A percentile compares a stretch with the other conserved stretches of the same genome.
Conservation (phyloP, 106 monocot genomes). For the Xerophyta viscosa region DNA sequence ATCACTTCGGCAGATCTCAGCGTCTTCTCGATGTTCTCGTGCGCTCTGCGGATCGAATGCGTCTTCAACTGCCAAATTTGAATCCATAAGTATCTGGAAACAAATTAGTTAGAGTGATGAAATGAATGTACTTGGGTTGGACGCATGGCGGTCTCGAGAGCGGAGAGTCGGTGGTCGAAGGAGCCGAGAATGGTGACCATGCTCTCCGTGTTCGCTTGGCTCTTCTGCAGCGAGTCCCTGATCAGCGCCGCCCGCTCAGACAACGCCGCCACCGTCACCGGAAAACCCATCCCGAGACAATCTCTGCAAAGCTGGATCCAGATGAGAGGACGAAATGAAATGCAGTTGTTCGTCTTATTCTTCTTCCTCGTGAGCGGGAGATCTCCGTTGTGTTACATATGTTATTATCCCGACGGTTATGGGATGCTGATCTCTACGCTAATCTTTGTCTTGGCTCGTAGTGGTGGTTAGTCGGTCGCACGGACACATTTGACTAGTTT, state of each 20-base stretch:
- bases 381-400: too few species aligned
- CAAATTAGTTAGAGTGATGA: background rate
- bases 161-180: conserved; percentile 62
- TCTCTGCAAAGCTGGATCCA: too few species aligned
- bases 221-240: conserved; percentile 34
- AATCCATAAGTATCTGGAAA: background rate
- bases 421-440: too few species aligned
- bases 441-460: too few species aligned
- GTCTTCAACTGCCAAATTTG: conserved; percentile 34
- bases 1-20: conserved; percentile 48
- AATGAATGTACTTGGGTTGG: conserved; percentile 38
- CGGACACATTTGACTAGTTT: too few species aligned
- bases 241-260: conserved; percentile 29
- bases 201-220: conserved; percentile 36
- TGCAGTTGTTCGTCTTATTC: too few species aligned
- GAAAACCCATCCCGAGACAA: too few species aligned
- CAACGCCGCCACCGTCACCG: conserved; percentile 24
- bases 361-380: too few species aligned
- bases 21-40: conserved; percentile 59
- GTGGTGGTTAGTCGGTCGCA: too few species aligned
- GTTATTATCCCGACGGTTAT: too few species aligned
- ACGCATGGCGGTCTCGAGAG: conserved; percentile 60
- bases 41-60: conserved; percentile 54
- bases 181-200: conserved; percentile 40
- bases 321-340: too few species aligned